Conservation (phyloP, 768 basidiomycete genomes). For the Lactarius sanguifluus region DNA sequence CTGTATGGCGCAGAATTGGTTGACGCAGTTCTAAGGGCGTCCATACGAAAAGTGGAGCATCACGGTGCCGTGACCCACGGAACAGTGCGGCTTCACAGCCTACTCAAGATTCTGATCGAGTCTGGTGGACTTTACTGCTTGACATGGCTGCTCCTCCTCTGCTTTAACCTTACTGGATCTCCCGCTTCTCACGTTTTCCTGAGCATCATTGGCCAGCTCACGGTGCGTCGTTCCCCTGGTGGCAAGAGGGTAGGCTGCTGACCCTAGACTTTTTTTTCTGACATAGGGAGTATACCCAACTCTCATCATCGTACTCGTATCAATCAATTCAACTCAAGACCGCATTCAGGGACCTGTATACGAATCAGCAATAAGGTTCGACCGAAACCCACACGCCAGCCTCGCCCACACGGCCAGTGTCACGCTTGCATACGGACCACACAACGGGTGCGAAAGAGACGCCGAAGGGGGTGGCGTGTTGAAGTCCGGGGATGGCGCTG, state of each 20-base stretch:
- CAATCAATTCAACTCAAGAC: slow-evolving; percentile 29
- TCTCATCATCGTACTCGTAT: slow-evolving; percentile 33
- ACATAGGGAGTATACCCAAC: slow-evolving; percentile 26
- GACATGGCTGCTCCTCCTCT: slow-evolving; percentile 21
- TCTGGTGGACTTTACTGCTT: slow-evolving; percentile 27
- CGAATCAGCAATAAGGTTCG: slow-evolving; percentile 11
- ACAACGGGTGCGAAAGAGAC: no score
- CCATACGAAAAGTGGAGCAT: slow-evolving; percentile 2
- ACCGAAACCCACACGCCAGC: neutral
- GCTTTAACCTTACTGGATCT: slow-evolving; percentile 5
- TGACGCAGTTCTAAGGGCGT: slow-evolving; percentile 5
- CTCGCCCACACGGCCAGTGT: slow-evolving; percentile 6
- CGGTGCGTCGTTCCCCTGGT: slow-evolving; percentile 1
- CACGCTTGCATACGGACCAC: neutral
- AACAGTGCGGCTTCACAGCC: slow-evolving; percentile 7
- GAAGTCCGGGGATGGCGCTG: neutral
- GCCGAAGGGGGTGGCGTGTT: slow-evolving; percentile 5
- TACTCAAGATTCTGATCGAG: slow-evolving; percentile 25
- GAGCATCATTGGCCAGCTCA: slow-evolving; percentile 17
- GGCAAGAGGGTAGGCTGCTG: neutral
- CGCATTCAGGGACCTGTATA: neutral
- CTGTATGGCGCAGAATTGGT: neutral
- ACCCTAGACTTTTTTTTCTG: neutral
- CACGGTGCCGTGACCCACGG: neutral
- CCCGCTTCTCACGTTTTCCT: neutral